Conservation (phyloP, 257 asterid species). For the Ophiorrhiza pumila region DNA sequence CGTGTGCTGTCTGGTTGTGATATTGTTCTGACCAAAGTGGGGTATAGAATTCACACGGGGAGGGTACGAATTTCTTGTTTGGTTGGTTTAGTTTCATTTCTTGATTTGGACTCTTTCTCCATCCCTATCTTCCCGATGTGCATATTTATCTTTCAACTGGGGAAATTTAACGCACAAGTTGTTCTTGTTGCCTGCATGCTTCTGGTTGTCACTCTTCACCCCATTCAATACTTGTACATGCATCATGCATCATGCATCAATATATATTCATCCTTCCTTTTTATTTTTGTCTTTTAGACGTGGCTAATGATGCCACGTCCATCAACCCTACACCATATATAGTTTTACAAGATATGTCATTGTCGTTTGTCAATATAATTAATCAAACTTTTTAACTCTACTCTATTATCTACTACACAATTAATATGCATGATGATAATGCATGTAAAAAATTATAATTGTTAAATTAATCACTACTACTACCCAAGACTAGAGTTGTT, state of each 20-base stretch:
- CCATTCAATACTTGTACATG: too few relatives aligned
- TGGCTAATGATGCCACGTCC: slow-evolving; percentile 27
- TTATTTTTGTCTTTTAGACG: slow-evolving; percentile 1
- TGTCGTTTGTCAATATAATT: neutral
- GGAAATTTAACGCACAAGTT: neutral
- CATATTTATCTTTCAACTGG: neutral
- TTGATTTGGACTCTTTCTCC: neutral
- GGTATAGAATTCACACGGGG: slow-evolving; percentile 14
- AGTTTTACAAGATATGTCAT: neutral
- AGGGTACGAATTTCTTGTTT: slow-evolving; percentile 9
- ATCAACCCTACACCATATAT: slow-evolving; percentile 14
- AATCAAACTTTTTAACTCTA: neutral
- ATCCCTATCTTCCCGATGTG: neutral
- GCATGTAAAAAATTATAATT: too few relatives aligned
- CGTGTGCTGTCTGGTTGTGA: slow-evolving; percentile 18
- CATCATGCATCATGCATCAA: too few relatives aligned
- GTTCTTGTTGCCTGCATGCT: slow-evolving; percentile 13
- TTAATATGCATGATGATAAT: too few relatives aligned
- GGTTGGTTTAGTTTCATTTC: slow-evolving; percentile 5
- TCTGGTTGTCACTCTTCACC: slow-evolving; percentile 11
- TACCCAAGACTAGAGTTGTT: too few relatives aligned
- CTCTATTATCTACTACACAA: too few relatives aligned
- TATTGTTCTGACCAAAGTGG: slow-evolving; percentile 2
- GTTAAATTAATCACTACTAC: too few relatives aligned
- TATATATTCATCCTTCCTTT: too few relatives aligned